Base-by-base conservation (phyloP, 2,329 filamentous ascomycete genomes). In the Neonectria coccinea region DNA sequence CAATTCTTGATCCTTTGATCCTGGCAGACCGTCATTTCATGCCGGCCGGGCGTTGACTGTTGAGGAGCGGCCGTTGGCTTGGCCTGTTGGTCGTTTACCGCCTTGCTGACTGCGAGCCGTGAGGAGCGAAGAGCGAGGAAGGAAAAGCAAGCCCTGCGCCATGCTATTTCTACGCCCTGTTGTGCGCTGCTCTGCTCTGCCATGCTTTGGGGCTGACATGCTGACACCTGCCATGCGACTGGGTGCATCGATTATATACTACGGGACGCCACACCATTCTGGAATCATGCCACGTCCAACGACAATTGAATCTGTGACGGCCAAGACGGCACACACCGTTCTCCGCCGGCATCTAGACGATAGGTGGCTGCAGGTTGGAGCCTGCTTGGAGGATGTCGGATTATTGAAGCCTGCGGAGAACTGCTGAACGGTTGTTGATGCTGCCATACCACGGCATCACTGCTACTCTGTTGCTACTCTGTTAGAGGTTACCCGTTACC, bases 161-260 rank as follows among this genome's bases (percentile, higher is more conserved):
- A 22, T 47, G 52, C 45, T 39, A 51, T 39, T 45, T 41, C n/a
- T 10, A 42, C n/a, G n/a, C 39, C 39, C n/a, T 18, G 39, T 20
- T 20, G n/a, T 20, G 9, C 16, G 20, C 39, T 18, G 16, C 16
- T 42, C 39, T 18, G 16, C n/a, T 42, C 39, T 20, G 39, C 39
- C 39, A 42, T 42, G n/a, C 22, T 50, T 22, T 44, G 54, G 55
- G 47, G 61, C 61, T 59, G 55, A 63, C 55, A 45, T 58, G 61
- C 51, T 63, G 61, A 59, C 50, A 54, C 47, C 41, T 56, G 59
- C 44, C 53, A 62, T 62, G 53, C 59, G 36, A 45, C 39, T 29
- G 16, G 22, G 25, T 18, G 53, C 53, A 54, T 59, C 47, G 47
- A 51, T 36, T 45, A 33, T 53, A 56, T 44, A 39, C 31, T 48